Conservation (phyloP, 2,329 filamentous ascomycete species). For the Didymella sp. region DNA sequence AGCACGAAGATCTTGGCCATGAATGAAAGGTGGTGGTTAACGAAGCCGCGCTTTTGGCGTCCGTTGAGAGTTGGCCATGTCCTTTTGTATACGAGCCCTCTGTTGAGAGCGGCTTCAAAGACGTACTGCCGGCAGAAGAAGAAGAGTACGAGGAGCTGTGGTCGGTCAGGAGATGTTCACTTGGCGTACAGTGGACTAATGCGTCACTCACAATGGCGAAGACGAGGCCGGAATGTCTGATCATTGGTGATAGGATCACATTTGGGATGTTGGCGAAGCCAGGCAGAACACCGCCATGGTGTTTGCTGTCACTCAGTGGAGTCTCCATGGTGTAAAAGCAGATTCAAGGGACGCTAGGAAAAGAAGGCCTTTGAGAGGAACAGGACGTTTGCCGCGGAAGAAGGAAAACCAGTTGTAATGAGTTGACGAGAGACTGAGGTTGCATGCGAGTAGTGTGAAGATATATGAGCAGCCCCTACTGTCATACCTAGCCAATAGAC, state of each 20-base stretch:
- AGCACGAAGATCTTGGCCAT: constrained; percentile 8
- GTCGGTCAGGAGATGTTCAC: neutral
- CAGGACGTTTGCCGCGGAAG: neutral
- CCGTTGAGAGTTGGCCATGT: constrained; percentile 14
- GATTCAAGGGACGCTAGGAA: neutral
- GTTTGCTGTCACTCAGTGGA: neutral
- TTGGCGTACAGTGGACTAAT: neutral
- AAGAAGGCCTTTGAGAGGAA: neutral
- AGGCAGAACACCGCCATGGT: neutral
- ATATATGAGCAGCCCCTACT: neutral
- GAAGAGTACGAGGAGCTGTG: constrained; percentile 12
- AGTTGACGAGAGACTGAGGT: neutral
- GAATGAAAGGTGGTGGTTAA: constrained; percentile 17
- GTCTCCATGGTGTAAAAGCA: neutral
- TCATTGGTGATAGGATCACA: constrained; percentile 8
- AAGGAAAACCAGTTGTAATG: neutral
- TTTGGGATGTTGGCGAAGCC: constrained; percentile 14
- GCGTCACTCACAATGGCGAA: constrained; percentile 10
- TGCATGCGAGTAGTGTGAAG: neutral
- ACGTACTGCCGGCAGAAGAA: constrained; percentile 12
- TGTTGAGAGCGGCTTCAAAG: constrained; percentile 11
- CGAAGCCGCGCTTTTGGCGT: constrained; percentile 17
- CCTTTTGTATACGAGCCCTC: constrained; percentile 11
- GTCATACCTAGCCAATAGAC: neutral
- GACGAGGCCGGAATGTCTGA: constrained; percentile 12